Evolutionary conservation across 2,329 filamentous ascomycete species (phyloP), one percentile per base, ranked within the genome.

Genomic region (Fusarium nisikadoi): DNA sequence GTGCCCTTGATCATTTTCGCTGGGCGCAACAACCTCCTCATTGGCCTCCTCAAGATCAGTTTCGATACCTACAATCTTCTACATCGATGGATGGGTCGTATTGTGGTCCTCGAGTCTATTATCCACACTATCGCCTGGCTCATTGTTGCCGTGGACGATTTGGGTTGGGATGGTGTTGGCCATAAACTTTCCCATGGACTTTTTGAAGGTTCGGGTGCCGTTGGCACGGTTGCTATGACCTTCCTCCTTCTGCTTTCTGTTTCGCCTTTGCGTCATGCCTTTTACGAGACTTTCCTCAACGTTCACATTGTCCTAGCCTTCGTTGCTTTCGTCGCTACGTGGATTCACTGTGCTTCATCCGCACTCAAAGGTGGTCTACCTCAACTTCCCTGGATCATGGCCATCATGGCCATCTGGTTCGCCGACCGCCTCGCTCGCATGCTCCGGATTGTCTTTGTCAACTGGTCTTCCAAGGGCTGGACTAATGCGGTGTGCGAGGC

Each of bases 211-310:
- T 92, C 89, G 41, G 92, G 92, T 46, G 86, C 89, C 76, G 83
- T 91, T 31, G 91, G 87, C 49, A 87, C 85, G 4, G 80, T 88
- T 53, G 86, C 88, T 41, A 88, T 97, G 79, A 75, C 89, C 43
- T 79, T 93, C 47, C 85, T 98, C 49, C 78, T 93, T 59, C 77
- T 97, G 56, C 85, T 92, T 33, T 92, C 94, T 14, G 84, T 93
- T 59, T 95, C 94, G 5, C 92, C 94, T 0, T 79, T 99, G 56
- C 91, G 96, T 68, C 95, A 98, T 81, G 94, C 95, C 42, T 98
- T 97, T 80, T 99, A 99, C 84, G 96, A 99, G 84, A 97, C 94
- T 2, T 99, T 99, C 84, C 88, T 98, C 76, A 94, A 93, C 79
- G 83, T 92, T 35, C 96, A 98, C 83, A 94, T 97, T 75, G 81